Base-by-base conservation (phyloP, 352 stramenopile species). In the Phytophthora meadii region DNA sequence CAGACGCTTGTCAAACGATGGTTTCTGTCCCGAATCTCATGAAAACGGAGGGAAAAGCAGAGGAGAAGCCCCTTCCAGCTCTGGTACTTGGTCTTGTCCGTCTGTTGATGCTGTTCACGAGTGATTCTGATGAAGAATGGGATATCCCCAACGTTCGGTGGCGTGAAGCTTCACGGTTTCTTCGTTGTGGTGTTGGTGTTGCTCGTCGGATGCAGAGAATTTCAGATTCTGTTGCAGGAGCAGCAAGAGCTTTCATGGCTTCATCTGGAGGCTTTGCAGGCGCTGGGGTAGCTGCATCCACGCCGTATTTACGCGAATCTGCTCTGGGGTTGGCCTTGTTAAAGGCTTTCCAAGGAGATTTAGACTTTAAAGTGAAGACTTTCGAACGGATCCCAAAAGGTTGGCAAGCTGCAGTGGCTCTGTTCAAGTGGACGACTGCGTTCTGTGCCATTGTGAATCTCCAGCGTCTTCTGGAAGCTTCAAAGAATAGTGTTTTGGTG, bases 21-120 rank as follows among this genome's bases (percentile, higher is more conserved):
- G 72, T 85, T 1, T 25, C 70, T 4, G 54, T 90, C 1, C 74
- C 83, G 2, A 61, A 45, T 10, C 32, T 72, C 1, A 63, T 67
- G 22, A 54, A 54, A 46, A 50, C 44, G 4, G 24, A 44, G 15
- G 10, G 54, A 2, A 74, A 71, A n/a, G 5, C 12, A 15, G 24
- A 57, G 2, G 42, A 49, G 9, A 65, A 65, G 9, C 50, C 70
- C 22, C 55, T 90, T 28, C 65, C 82, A 27, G 66, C 83, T 10
- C 66, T 92, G 14, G 82, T 93, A 2, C 73, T 95, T 4, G 85
- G 85, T 1, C 70, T 95, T 25, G 77, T 94, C 5, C 83, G 87
- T 15, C 42, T 95, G 14, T 51, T 95, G 7, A 89, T 90, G 70
- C 51, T 93, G 14, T 83, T 88, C 34, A 88, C 81, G 11, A 81